Evolutionary conservation across 768 basidiomycete species (phyloP), one percentile per base, ranked within the genome.

Genomic region (Hemileccinum rubropunctum): DNA sequence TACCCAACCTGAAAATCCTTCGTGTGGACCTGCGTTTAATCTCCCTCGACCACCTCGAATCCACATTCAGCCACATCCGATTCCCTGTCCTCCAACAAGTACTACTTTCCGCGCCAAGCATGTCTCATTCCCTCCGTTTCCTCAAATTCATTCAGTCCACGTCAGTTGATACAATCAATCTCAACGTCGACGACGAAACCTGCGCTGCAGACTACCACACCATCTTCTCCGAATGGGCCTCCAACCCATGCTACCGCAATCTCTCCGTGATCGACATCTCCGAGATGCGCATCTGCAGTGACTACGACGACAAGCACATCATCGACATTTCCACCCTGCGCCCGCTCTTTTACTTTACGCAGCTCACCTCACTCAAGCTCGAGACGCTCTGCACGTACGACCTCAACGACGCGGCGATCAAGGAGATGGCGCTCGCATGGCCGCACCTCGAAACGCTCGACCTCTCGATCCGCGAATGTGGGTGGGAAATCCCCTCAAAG

Each of bases 111-210:
- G 52, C 61, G 0, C 54, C 61, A 4, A 63, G 42, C 51, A 60
- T 64, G 61, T 52, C 51, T 14, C 48, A 52, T 35, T 51, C 56
- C 38, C 59, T 60, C 14, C 58, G 42, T 41, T 66, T 64, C 51
- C 21, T 65, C 42, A 45, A 63, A 47, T 60, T 63, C 56, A 51
- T 65, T 32, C 56, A 58, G 37, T 64, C 64, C 28, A 52, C 56
- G 41, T 58, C 58, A 27, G 51, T 64, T 52, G 61, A 63, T 58
- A 63, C 64, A 54, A 64, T 64, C 37, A 64, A 65, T 60, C 61
- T 66, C 64, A 64, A 65, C 26, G 45, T 64, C 44, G 63, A 64
- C 44, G 64, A 64, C 45, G 63, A 64, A 61, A 63, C 61, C 6
- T 58, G 58, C 39, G 63, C 63, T 45, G 47, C 54, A 15, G 58